Conservation (phyloP, 2,329 filamentous ascomycete species). For the Fusarium staphyleae region DNA sequence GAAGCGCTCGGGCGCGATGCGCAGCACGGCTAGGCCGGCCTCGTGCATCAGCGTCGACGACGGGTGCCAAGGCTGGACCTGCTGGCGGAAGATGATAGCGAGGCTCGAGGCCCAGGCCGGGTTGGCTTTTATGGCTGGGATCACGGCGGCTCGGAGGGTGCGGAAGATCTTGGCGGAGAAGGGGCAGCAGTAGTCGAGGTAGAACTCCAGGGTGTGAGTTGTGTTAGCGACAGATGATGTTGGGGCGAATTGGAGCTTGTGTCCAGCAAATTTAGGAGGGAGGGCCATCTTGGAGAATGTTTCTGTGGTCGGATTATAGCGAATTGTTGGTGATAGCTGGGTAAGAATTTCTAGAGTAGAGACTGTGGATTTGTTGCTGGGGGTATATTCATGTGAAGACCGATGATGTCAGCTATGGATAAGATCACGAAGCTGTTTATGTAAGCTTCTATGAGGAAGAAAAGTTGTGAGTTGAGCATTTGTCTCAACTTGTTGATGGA, state of each 20-base stretch:
- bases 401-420: slow-evolving; percentile 26
- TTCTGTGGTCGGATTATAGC: background rate
- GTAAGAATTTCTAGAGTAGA: background rate
- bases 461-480: background rate
- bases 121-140: slow-evolving; percentile 68
- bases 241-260: slow-evolving; percentile 64
- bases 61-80: slow-evolving; percentile 95
- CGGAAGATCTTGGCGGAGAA: slow-evolving; percentile 74
- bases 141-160: slow-evolving; percentile 72
- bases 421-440: slow-evolving; percentile 26
- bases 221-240: slow-evolving; percentile 51
- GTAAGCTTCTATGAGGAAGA: slow-evolving; percentile 11
- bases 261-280: slow-evolving; percentile 77
- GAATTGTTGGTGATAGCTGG: background rate
- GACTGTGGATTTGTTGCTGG: slow-evolving; percentile 1
- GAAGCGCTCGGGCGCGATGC: slow-evolving; percentile 74
- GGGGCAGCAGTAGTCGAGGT: slow-evolving; percentile 92
- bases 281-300: slow-evolving; percentile 67
- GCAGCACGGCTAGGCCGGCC: slow-evolving; percentile 81
- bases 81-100: slow-evolving; percentile 84
- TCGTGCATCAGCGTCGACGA: slow-evolving; percentile 83
- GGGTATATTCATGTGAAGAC: slow-evolving; percentile 8
- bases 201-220: slow-evolving; percentile 68
- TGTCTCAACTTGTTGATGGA: background rate
- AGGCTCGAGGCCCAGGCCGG: slow-evolving; percentile 64